Conservation (phyloP, 116 monocot species). For the Papilionanthe hybrid region DNA sequence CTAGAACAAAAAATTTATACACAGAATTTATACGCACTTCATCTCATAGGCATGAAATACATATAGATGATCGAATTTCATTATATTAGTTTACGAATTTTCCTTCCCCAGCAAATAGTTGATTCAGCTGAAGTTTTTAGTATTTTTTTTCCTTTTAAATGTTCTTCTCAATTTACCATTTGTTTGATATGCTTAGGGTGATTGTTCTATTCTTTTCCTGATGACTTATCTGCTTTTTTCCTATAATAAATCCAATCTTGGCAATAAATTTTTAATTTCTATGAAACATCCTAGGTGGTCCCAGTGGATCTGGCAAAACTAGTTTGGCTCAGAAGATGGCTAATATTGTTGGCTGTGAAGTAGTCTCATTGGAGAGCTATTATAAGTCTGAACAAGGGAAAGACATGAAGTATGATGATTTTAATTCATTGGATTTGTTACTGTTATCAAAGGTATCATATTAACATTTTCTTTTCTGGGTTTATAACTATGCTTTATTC, state of each 20-base stretch:
- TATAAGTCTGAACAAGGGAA: conserved; percentile 90
- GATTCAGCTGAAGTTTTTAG: too few species aligned
- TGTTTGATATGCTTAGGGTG: background rate
- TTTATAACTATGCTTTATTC: background rate
- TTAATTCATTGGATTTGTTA: conserved; percentile 73
- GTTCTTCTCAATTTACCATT: background rate
- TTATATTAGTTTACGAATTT: too few species aligned
- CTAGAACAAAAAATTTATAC: background rate
- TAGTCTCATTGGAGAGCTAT: conserved; percentile 90
- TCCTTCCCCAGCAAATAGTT: too few species aligned
- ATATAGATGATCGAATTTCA: background rate
- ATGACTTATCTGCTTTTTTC: background rate
- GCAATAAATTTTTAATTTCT: background rate
- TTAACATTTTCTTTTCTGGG: background rate
- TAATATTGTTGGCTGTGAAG: conserved; percentile 98
- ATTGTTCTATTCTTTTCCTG: background rate
- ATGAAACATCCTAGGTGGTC: conserved; percentile 63
- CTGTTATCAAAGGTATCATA: conserved; percentile 72
- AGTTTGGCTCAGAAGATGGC: conserved; percentile 99
- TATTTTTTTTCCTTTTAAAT: too few species aligned
- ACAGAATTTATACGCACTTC: background rate
- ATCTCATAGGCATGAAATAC: background rate
- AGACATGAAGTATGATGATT: conserved; percentile 85
- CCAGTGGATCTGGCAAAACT: conserved; percentile 99
- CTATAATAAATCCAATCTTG: background rate